A percentile compares a stretch with the other conserved stretches of the same genome.
Conservation (phyloP, 2,329 filamentous ascomycete species). For the Xylaria sp. region DNA sequence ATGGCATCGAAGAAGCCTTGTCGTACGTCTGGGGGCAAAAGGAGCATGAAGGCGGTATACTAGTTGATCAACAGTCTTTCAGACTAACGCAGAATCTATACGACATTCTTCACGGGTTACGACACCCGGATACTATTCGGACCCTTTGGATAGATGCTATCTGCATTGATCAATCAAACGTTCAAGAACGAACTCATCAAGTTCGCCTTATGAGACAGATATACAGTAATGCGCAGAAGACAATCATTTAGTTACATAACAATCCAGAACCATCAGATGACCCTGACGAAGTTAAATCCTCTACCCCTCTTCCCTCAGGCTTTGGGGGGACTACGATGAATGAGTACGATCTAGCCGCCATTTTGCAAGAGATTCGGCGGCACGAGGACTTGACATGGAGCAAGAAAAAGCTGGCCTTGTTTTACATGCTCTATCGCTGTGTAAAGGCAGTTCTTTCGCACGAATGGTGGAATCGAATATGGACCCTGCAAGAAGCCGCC, state of each 20-base stretch:
- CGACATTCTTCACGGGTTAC: not conserved
- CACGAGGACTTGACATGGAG: not conserved
- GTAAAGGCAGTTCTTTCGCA: not conserved
- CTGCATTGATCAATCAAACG: slow-evolving; percentile 33
- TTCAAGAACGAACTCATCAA: slow-evolving; percentile 15
- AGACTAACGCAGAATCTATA: not conserved
- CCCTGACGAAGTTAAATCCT: not conserved
- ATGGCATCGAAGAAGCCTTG: slow-evolving; percentile 3
- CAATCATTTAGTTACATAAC: slow-evolving; percentile 21
- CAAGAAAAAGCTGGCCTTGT: not conserved
- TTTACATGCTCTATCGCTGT: not conserved
- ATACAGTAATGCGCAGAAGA: slow-evolving; percentile 14
- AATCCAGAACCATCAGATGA: too few species aligned
- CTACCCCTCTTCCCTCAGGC: not conserved
- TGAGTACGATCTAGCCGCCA: not conserved
- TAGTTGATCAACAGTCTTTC: not conserved
- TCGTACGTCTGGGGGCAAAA: slow-evolving; percentile 22
- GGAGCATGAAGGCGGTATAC: not conserved
- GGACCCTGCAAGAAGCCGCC: slow-evolving; percentile 6
- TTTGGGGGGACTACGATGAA: not conserved
- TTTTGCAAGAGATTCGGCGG: not conserved
- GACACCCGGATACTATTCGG: not conserved
- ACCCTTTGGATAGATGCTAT: slow-evolving; percentile 34
- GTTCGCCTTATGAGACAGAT: slow-evolving; percentile 31
- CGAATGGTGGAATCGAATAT: slow-evolving; percentile 14